Evolutionary conservation across 73 alveolate species (phyloP), one percentile per base, ranked within the genome.

Genomic region (Stentor roeselii): DNA sequence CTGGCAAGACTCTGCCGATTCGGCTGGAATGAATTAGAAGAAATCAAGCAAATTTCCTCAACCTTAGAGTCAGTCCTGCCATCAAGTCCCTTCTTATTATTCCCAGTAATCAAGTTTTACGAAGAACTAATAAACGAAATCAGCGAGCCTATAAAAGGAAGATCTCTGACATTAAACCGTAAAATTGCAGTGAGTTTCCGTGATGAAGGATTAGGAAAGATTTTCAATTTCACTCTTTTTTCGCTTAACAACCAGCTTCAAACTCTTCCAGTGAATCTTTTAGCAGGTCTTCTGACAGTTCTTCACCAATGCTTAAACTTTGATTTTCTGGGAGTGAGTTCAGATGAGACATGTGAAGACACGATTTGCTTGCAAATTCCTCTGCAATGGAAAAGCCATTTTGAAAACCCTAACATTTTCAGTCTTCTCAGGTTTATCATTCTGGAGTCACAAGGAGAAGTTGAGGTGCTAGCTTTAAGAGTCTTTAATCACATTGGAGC

Each of bases 61-160:
- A 67, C 80, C 27, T 27, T 67, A 1, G 41, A 67, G 34, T 15
- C 21, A n/a, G 14, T 67, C 27, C 21, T 67, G 34, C 15, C 15
- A 15, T 40, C 21, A 34, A 67, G 34, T 40, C 14, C 34, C 27
- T 67, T 34, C 34, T n/a, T 67, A 21, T 21, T 32, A 67, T 21
- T 11, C 21, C 11, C 37, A 21, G 80, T 36, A 21, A 27, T 67
- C 34, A 67, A 67, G 37, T 67, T 67, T 32, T 67, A 21, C 34
- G 80, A 67, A 67, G 80, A 67, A 67, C 1, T 67, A 21, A 67
- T 67, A 36, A 30, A 36, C 21, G 80, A 67, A 67, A 67, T 67
- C 41, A 40, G n/a, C 41, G 80, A 67, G 80, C 80, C 80, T 67
- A 67, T 67, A 21, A 67, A 67, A 67, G n/a, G n/a, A 27, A n/a